phyloP scores from a whole-genome alignment of 1,284 basidiomycete genomes.

The Leccinum subrobustum region DNA sequence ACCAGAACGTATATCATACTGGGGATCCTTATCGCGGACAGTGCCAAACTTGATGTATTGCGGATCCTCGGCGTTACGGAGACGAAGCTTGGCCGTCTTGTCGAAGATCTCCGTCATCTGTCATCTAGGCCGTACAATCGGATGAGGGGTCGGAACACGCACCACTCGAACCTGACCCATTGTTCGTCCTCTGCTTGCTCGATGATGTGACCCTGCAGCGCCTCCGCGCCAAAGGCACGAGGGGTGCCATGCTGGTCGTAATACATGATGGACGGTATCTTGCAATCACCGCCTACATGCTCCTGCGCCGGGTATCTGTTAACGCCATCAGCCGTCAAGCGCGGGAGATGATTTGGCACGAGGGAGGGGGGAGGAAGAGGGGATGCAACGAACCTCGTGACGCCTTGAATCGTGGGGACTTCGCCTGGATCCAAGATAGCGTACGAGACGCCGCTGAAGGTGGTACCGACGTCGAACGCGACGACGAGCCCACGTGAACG shows the following conservation, averaged over 20 bases:
- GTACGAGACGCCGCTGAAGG: conserved; percentile 52
- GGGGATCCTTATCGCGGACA: conserved; percentile 43
- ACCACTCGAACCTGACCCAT: conserved; percentile 54
- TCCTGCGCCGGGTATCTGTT: conserved; percentile 44
- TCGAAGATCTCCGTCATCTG: conserved; percentile 49
- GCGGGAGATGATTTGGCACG: conserved; percentile 2
- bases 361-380: background rate
- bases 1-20: conserved; percentile 45
- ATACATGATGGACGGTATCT: conserved; percentile 56
- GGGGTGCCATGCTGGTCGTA: conserved; percentile 48
- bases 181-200: conserved; percentile 46
- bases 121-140: background rate
- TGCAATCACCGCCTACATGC: conserved; percentile 43
- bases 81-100: conserved; percentile 48
- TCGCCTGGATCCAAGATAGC: conserved; percentile 46
- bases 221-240: conserved; percentile 53
- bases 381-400: conserved; percentile 38
- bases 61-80: conserved; percentile 41
- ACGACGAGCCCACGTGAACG: conserved; percentile 43
- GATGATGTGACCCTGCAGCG: conserved; percentile 40
- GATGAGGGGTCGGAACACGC: background rate
- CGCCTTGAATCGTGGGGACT: conserved; percentile 44
- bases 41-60: conserved; percentile 52
- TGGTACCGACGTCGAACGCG: conserved; percentile 54
- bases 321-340: conserved; percentile 1